Conservation (phyloP, 192 early-diverging fungal genomes). For the Gorgonomyces haynaldii region DNA sequence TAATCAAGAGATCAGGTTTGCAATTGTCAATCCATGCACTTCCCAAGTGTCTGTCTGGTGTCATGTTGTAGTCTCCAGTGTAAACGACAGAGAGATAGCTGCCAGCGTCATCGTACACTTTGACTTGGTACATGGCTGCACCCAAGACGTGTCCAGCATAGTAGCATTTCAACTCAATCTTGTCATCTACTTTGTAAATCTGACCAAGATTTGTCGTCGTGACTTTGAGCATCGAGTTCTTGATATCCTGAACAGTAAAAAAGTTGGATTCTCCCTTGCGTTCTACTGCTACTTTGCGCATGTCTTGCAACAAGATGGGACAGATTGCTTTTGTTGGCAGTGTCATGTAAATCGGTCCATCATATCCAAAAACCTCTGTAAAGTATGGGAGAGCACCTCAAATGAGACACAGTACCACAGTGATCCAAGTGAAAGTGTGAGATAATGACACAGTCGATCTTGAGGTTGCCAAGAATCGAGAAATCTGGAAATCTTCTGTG, state of each 20-base stretch:
- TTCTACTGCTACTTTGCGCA: conserved; percentile 84
- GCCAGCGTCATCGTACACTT: conserved; percentile 33
- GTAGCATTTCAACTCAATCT: conserved; percentile 85
- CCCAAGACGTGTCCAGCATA: conserved; percentile 98
- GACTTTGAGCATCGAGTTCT: conserved; percentile 92
- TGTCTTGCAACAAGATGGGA: conserved; percentile 87
- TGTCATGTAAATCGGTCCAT: conserved; percentile 97
- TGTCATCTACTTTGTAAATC: conserved; percentile 77
- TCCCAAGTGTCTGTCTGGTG: conserved; percentile 94
- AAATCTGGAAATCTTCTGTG: conserved; percentile 88
- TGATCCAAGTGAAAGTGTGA: conserved; percentile 98
- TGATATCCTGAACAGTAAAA: conserved; percentile 78
- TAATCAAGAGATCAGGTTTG: conserved; percentile 85
- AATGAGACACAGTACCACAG: conserved; percentile 90
- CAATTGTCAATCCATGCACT: conserved; percentile 93
- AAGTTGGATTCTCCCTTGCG: conserved; percentile 81
- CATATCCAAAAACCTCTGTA: conserved; percentile 88
- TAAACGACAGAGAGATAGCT: conserved; percentile 56
- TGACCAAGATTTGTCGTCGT: conserved; percentile 76
- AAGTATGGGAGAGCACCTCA: conserved; percentile 84
- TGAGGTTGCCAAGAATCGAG: too few relatives aligned
- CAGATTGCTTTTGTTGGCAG: conserved; percentile 92
- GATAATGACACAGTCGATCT: conserved; percentile 87
- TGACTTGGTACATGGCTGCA: conserved; percentile 93
- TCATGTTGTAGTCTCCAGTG: conserved; percentile 98